Evolutionary conservation across 441 rosid genomes (phyloP), one percentile per base, ranked within the genome.

Genomic region (Capsella rubella): DNA sequence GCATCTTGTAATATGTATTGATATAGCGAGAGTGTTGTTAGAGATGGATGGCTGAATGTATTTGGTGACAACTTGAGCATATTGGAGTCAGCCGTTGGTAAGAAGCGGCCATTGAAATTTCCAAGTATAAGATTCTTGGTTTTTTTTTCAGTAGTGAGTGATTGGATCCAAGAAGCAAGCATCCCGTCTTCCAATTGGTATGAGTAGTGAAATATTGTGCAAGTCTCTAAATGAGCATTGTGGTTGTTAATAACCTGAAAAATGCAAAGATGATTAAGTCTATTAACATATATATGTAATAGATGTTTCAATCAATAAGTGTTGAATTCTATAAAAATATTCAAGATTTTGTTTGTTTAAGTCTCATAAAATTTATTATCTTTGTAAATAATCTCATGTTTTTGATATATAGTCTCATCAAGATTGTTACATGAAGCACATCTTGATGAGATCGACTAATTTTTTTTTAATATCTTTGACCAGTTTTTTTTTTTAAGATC

Each of bases 121-220:
- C 13, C 61, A 56, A 56, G 42, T 10, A 31, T 56, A 8, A 56
- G 61, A 8, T 32, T 31, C 0, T 32, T 32, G 3, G 59, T 54
- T 39, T 32, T 37, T 15, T 32, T 56, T 1, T n/a, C 5, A 1
- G 0, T n/a, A 29, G 60, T 55, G 2, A n/a, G 18, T 29, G 16
- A 29, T 13, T 54, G 58, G 58, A 54, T 54, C 58, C 58, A 28
- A 14, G 37, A 28, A 28, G 8, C 16, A 54, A 54, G 35, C 37
- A 8, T 28, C n/a, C 37, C 58, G 7, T 54, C 18, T 54, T 54
- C 35, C 0, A 4, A 14, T 14, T 54, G 58, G 18, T 54, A 6
- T 0, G 58, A 28, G 37, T 54, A 54, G 29, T 54, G 58, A 0
- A 6, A 13, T 54, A 54, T 14, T 14, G 3, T 6, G 35, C 37